Evolutionary conservation across 371 early-diverging fungal genomes (phyloP).

Genomic region (Mucor piriformis): DNA sequence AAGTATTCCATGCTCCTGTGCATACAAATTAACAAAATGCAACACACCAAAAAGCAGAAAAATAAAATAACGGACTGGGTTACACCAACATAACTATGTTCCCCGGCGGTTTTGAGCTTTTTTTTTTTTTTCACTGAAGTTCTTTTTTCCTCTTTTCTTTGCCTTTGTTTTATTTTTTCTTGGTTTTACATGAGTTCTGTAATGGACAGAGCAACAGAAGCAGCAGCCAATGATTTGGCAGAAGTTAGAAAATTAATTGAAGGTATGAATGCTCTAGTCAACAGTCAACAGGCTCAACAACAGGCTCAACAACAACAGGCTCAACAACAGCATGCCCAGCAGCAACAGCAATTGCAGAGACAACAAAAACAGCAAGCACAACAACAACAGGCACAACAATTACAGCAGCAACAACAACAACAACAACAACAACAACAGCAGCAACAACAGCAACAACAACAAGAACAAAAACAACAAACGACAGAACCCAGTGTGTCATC

Average conservation of each 20-base stretch:
- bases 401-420: conserved; percentile 23
- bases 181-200: neutral
- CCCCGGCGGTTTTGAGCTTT: too few species aligned
- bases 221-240: conserved; percentile 53
- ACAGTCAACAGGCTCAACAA: conserved; percentile 31
- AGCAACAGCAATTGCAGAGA: neutral
- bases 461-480: conserved; percentile 12
- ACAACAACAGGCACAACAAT: conserved; percentile 5
- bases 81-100: too few species aligned
- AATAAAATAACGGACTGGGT: too few species aligned
- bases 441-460: conserved; percentile 3
- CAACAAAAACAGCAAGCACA: conserved; percentile 14
- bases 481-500: neutral
- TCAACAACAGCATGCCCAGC: conserved; percentile 8
- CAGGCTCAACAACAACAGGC: conserved; percentile 22
- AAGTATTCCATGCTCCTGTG: too few species aligned
- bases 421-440: conserved; percentile 7
- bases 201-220: conserved; percentile 53
- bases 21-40: too few species aligned
- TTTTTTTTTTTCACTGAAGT: too few species aligned
- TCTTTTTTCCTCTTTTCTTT: too few species aligned
- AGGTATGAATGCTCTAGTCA: conserved; percentile 52
- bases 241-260: conserved; percentile 56
- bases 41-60: too few species aligned
- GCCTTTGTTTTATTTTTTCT: too few species aligned